phyloP scores from a whole-genome alignment of 441 rosid species.

The Daphne laureola region DNA sequence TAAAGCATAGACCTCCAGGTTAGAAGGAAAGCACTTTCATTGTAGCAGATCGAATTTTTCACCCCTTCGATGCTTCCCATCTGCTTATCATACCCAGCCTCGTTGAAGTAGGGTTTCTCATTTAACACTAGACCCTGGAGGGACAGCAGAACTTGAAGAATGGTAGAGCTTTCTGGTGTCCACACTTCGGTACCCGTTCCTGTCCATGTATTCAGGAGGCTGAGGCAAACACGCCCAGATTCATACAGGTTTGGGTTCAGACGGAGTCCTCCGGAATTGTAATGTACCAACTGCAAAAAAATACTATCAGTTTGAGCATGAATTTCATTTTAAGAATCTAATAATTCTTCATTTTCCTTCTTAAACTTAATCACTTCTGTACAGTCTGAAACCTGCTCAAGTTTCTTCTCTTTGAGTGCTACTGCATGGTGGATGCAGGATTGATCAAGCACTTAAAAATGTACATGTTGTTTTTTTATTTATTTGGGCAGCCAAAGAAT shows the following conservation, averaged over 20 bases:
- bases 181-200: constrained; percentile 86
- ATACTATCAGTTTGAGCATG: too few relatives aligned
- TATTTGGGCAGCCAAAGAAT: too few relatives aligned
- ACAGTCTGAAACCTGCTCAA: too few relatives aligned
- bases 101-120: constrained; percentile 91
- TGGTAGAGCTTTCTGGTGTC: constrained; percentile 65
- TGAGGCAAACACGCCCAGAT: constrained; percentile 85
- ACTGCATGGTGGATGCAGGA: too few relatives aligned
- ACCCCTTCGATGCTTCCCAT: constrained; percentile 84
- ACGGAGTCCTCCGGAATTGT: constrained; percentile 83
- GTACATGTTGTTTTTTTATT: too few relatives aligned
- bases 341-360: too few relatives aligned
- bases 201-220: constrained; percentile 87
- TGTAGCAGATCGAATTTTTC: constrained; percentile 79
- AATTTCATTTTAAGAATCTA: too few relatives aligned
- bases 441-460: too few relatives aligned
- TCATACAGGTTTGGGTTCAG: constrained; percentile 88
- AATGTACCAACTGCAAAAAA: constrained; percentile 60
- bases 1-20: constrained; percentile 88
- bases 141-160: constrained; percentile 92
- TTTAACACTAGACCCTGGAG: constrained; percentile 95
- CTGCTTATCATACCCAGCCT: constrained; percentile 87
- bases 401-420: too few relatives aligned
- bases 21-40: constrained; percentile 72
- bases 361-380: too few relatives aligned